Evolutionary conservation across 202 grass and related monocot species (phyloP).

Genomic region (Schoenoplectus tabernaemontani): DNA sequence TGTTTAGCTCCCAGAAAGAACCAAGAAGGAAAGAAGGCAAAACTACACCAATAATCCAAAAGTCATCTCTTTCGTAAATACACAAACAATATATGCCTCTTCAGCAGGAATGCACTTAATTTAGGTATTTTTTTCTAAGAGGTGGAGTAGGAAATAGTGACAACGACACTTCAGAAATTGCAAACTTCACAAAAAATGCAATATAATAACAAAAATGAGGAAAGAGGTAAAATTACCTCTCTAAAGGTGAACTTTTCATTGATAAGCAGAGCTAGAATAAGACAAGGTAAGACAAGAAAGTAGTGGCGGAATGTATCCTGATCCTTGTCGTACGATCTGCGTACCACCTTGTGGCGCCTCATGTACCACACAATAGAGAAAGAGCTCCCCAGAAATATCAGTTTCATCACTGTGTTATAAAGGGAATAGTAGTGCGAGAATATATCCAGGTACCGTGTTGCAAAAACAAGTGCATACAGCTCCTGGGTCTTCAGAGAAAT

Average conservation of each 20-base stretch:
- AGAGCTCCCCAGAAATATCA: slow-evolving; percentile 59
- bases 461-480: slow-evolving; percentile 71
- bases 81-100: background rate
- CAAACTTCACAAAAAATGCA: background rate
- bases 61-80: background rate
- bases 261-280: slow-evolving; percentile 53
- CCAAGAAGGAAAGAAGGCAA: background rate
- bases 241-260: slow-evolving; percentile 52
- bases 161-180: background rate
- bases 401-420: slow-evolving; percentile 62
- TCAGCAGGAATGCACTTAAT: background rate
- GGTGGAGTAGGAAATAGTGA: background rate
- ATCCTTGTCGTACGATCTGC: slow-evolving; percentile 66
- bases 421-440: slow-evolving; percentile 43
- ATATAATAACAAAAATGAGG: background rate
- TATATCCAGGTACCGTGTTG: slow-evolving; percentile 62
- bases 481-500: slow-evolving; percentile 76
- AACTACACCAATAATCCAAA: background rate
- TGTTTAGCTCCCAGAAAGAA: background rate
- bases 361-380: slow-evolving; percentile 83
- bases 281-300: slow-evolving; percentile 54
- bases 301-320: slow-evolving; percentile 66
- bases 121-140: background rate
- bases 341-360: slow-evolving; percentile 59
- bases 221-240: slow-evolving; percentile 29